Evolutionary conservation across 441 rosid genomes (phyloP).

Genomic region (Euphorbia celastroides): DNA sequence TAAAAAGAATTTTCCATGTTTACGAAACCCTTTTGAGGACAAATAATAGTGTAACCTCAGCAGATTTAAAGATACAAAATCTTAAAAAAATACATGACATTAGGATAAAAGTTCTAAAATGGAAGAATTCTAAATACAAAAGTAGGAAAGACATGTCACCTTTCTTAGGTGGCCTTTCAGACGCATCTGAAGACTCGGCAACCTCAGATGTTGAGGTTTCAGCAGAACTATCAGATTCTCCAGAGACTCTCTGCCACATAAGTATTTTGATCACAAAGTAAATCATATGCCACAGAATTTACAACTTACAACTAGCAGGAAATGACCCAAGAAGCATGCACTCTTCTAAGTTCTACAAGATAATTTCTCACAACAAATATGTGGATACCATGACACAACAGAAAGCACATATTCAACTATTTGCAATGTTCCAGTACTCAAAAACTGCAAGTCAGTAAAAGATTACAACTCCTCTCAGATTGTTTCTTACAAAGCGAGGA

Average conservation of each 20-base stretch:
- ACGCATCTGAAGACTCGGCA: slow-evolving; percentile 41
- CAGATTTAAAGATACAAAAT: not conserved
- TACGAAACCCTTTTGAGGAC: not conserved
- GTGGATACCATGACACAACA: not conserved
- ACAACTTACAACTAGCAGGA: not conserved
- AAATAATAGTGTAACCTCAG: not conserved
- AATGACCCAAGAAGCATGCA: not conserved
- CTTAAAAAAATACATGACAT: not conserved
- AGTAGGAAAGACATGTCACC: slow-evolving; percentile 37
- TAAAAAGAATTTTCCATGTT: not conserved
- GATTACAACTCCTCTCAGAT: not conserved
- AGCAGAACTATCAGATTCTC: slow-evolving; percentile 46
- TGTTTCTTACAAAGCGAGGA: not conserved
- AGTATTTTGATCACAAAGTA: slow-evolving; percentile 6
- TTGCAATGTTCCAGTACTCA: not conserved
- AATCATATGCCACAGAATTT: not conserved
- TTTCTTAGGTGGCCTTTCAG: slow-evolving; percentile 53
- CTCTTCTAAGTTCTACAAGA: not conserved
- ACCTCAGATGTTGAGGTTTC: slow-evolving; percentile 47
- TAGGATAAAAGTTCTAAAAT: not conserved
- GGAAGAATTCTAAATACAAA: not conserved
- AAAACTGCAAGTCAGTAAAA: not conserved
- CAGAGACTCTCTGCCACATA: slow-evolving; percentile 45
- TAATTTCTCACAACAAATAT: not conserved
- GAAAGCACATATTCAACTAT: not conserved